These are phyloP conservation scores for Sicyos baderoa DNA, from an alignment of 306 rosid species.

Conservation along the genomic window DNA sequence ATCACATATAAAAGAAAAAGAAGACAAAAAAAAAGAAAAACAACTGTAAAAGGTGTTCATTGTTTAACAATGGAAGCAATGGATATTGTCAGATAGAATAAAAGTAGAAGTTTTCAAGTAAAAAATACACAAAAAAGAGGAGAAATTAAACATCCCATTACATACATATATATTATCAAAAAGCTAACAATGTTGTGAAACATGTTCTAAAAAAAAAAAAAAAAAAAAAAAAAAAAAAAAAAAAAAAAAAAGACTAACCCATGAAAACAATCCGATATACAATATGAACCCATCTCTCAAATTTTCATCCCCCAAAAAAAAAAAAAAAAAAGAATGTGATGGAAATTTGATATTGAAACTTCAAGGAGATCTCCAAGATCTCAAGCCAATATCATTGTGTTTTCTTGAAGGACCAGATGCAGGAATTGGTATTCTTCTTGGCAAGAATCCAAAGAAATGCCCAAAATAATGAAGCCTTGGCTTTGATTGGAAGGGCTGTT, in stretches of 20 bases:
- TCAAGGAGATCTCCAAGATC: slow-evolving; percentile 61
- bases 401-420: slow-evolving; percentile 90
- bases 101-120: neutral
- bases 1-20: too few relatives aligned
- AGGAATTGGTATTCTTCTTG: slow-evolving; percentile 62
- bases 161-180: neutral
- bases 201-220: neutral
- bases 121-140: neutral
- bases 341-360: neutral
- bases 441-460: slow-evolving; percentile 75
- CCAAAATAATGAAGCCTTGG: slow-evolving; percentile 48
- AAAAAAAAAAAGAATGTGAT: neutral
- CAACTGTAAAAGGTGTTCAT: too few relatives aligned
- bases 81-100: neutral
- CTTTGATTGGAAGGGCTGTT: slow-evolving; percentile 44
- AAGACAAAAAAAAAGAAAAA: too few relatives aligned
- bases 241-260: slow-evolving; percentile 11
- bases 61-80: too few relatives aligned
- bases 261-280: slow-evolving; percentile 19
- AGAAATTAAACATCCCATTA: neutral
- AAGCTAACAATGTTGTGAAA: slow-evolving; percentile 6
- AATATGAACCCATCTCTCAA: slow-evolving; percentile 11
- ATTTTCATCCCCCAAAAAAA: neutral
- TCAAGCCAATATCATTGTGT: slow-evolving; percentile 73
- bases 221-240: slow-evolving; percentile 2